These are phyloP conservation scores for Metschnikowia cubensis DNA, from an alignment of 805 yeast species.

Conservation along the genomic window DNA sequence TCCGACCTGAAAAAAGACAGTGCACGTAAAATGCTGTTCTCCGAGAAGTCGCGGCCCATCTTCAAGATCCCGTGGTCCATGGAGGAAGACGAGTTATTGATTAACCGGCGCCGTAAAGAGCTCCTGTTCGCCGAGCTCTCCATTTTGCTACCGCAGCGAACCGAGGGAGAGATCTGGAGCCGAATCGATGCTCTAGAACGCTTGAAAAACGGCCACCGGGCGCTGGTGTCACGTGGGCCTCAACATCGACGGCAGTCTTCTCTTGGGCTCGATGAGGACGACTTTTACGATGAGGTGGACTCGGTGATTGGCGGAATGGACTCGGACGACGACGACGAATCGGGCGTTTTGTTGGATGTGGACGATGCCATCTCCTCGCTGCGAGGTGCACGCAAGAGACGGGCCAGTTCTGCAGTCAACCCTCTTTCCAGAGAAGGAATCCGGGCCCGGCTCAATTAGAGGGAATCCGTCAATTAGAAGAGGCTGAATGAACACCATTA, in stretches of 20 bases:
- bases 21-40: constrained; percentile 2
- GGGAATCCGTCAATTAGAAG: not conserved
- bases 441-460: constrained; percentile 3
- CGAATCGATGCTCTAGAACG: constrained; percentile 44
- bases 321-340: constrained; percentile 32
- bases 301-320: constrained; percentile 36
- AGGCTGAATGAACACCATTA: too few species aligned
- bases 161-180: constrained; percentile 69
- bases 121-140: constrained; percentile 69
- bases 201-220: constrained; percentile 20
- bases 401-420: constrained; percentile 43
- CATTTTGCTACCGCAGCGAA: constrained; percentile 64
- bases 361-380: constrained; percentile 27
- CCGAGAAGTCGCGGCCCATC: constrained; percentile 15
- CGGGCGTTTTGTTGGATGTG: constrained; percentile 31
- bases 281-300: constrained; percentile 40
- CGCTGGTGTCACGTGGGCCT: constrained; percentile 17
- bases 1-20: constrained; percentile 1
- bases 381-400: constrained; percentile 23
- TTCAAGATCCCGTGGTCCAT: constrained; percentile 44
- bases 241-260: constrained; percentile 36
- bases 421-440: constrained; percentile 27
- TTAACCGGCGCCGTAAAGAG: constrained; percentile 51
- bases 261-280: constrained; percentile 42
- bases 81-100: constrained; percentile 71